Percentiles rank a stretch among this genome's conserved stretches.
Conservation (phyloP, 179 eudicot genomes). For the Silene coronaria region DNA sequence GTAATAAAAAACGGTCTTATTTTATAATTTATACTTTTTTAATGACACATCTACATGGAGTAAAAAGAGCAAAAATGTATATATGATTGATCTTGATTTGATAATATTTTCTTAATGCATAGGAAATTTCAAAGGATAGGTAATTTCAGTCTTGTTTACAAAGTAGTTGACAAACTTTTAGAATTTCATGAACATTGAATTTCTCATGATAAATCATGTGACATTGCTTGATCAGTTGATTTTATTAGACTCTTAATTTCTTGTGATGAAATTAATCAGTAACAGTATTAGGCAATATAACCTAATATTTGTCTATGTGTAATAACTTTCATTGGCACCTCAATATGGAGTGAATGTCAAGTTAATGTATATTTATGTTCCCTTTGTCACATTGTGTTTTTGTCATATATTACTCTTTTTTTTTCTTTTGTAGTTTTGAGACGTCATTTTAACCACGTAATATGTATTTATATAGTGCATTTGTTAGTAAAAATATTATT, state of each 20-base stretch:
- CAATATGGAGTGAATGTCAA: neutral
- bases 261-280: neutral
- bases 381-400: no score
- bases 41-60: no score
- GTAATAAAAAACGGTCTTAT: no score
- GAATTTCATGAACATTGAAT: neutral
- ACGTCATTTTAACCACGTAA: no score
- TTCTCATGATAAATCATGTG: neutral
- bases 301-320: neutral
- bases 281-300: neutral
- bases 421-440: no score
- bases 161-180: neutral
- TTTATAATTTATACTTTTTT: no score
- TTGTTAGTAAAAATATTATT: no score
- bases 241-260: neutral
- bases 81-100: neutral
- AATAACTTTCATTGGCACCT: neutral
- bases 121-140: neutral
- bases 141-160: neutral
- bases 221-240: neutral
- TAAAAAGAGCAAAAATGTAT: no score
- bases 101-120: neutral
- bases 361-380: no score
- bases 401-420: no score
- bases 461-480: no score